Conservation (phyloP, 2,329 filamentous ascomycete genomes). For the Penicillium sp. region DNA sequence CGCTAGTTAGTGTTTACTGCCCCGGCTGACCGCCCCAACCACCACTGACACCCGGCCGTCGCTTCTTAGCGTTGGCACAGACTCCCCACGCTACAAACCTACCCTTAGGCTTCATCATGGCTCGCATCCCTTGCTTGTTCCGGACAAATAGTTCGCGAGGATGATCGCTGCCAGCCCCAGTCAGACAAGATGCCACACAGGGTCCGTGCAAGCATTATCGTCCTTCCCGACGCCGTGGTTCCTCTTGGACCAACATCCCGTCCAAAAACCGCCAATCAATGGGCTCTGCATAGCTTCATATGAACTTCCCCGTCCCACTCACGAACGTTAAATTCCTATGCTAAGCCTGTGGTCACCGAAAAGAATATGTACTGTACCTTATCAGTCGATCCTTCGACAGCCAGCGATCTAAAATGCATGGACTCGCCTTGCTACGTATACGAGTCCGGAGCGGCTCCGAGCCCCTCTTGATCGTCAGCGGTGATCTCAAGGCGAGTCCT, state of each 20-base stretch:
- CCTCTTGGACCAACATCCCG: neutral
- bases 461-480: neutral
- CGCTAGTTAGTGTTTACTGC: neutral
- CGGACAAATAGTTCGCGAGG: neutral
- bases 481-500: neutral
- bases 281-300: neutral
- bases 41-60: neutral
- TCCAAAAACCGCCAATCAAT: neutral
- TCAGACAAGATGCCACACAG: neutral
- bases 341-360: neutral
- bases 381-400: neutral
- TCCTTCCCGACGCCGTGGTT: slow-evolving; percentile 1
- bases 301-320: neutral
- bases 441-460: too few species aligned
- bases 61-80: neutral
- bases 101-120: too few species aligned
- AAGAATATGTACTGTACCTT: neutral
- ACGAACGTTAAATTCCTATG: neutral
- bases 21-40: neutral
- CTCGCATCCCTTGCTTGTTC: slow-evolving; percentile 1
- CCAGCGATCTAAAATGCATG: neutral
- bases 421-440: too few species aligned
- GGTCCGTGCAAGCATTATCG: neutral
- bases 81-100: neutral
- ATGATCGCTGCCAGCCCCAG: neutral